Evolutionary conservation across 2,329 filamentous ascomycete species (phyloP).

Genomic region (Venturia asperata): DNA sequence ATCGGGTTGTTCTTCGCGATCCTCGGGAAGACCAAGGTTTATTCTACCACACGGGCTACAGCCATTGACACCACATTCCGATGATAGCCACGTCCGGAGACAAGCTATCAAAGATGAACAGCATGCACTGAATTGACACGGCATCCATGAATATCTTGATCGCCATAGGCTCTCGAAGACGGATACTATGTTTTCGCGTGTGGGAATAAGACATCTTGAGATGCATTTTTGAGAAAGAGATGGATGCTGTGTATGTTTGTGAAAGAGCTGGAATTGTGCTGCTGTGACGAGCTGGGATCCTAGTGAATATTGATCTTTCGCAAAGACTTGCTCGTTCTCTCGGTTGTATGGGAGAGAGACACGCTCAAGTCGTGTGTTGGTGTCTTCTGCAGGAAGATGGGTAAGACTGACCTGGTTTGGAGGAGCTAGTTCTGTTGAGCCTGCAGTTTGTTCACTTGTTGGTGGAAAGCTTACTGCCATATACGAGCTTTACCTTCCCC

Average conservation of each 20-base stretch:
- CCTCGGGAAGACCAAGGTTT: background rate
- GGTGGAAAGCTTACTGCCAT: background rate
- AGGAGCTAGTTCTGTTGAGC: background rate
- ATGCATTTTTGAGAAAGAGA: background rate
- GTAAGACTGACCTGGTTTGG: background rate
- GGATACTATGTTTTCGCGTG: background rate
- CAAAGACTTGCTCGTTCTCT: background rate
- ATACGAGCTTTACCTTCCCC: background rate
- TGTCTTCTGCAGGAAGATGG: background rate
- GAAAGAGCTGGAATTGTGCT: background rate
- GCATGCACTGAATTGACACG: background rate
- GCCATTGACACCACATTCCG: background rate
- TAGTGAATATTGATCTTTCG: background rate
- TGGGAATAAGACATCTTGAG: conserved; percentile 1
- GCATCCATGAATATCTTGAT: background rate
- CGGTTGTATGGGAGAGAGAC: background rate
- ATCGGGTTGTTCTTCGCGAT: background rate
- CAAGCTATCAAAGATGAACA: background rate
- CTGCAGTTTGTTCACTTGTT: background rate
- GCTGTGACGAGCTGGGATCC: background rate
- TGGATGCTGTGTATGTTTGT: background rate
- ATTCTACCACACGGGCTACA: background rate
- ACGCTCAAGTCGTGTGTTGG: background rate
- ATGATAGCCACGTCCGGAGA: background rate
- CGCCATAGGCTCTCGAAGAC: background rate